Conservation (phyloP, 2,329 filamentous ascomycete genomes). For the Aspergillus ustus region DNA sequence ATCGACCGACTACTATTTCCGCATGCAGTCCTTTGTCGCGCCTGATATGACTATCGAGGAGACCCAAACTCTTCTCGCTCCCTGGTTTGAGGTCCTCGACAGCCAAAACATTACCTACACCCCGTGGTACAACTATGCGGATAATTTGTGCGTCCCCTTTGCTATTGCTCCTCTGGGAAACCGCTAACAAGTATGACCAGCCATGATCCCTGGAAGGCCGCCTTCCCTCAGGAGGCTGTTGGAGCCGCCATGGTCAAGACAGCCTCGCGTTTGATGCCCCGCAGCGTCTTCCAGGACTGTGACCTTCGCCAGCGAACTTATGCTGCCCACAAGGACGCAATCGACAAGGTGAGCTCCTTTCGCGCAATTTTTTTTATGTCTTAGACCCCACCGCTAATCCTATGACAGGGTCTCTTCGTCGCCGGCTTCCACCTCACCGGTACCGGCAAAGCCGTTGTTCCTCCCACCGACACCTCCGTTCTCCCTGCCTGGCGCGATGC, state of each 20-base stretch:
- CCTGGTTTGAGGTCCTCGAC: constrained; percentile 27
- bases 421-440: constrained; percentile 30
- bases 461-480: constrained; percentile 23
- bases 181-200: constrained; percentile 12
- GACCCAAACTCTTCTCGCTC: constrained; percentile 25
- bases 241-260: constrained; percentile 26
- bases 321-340: constrained; percentile 25
- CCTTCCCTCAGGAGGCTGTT: constrained; percentile 28
- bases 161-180: too few species aligned
- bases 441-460: constrained; percentile 23
- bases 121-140: constrained; percentile 27
- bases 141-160: constrained; percentile 26
- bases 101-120: constrained; percentile 24
- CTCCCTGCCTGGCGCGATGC: constrained; percentile 50
- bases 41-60: constrained; percentile 28
- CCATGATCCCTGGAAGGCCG: constrained; percentile 25
- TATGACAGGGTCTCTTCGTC: constrained; percentile 25
- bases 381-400: not conserved
- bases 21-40: constrained; percentile 30
- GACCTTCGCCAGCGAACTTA: constrained; percentile 20
- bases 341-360: constrained; percentile 18
- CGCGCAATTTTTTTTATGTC: not conserved
- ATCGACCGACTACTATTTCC: constrained; percentile 30
- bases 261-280: constrained; percentile 29
- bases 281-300: constrained; percentile 24